Percentiles rank a stretch among this genome's conserved stretches.
phyloP scores from a whole-genome alignment of 176 grass and related monocot species.

The Rhynchospora tenuis region DNA sequence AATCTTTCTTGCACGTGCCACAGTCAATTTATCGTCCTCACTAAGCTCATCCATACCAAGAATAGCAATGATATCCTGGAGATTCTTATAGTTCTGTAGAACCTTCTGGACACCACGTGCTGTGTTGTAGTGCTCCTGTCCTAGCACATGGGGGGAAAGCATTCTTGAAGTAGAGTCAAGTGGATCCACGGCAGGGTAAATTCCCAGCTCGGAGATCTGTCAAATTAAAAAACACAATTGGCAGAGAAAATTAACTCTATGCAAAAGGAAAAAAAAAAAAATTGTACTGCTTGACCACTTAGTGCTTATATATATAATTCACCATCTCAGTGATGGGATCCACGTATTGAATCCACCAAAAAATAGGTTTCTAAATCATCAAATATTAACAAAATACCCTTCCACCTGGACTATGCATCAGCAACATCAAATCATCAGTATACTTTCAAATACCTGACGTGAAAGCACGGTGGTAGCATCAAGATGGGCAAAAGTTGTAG shows the following conservation, averaged over 20 bases:
- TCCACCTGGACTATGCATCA: neutral
- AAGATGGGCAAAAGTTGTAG: conserved; percentile 96
- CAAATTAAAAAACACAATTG: conserved; percentile 8
- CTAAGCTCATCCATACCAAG: conserved; percentile 98
- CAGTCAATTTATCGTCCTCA: conserved; percentile 90
- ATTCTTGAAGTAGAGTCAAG: conserved; percentile 93
- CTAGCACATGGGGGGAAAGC: conserved; percentile 85
- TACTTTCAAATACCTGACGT: conserved; percentile 51
- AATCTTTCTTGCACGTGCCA: conserved; percentile 89
- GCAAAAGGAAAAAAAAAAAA: neutral
- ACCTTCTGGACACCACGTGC: conserved; percentile 99
- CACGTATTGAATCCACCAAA: neutral
- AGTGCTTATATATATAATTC: neutral
- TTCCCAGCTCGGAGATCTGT: conserved; percentile 93
- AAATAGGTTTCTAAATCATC: neutral
- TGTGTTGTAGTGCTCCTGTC: conserved; percentile 87
- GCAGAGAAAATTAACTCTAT: neutral
- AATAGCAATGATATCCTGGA: conserved; percentile 99
- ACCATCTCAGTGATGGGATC: neutral
- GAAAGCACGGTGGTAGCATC: conserved; percentile 95
- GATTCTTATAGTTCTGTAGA: conserved; percentile 99
- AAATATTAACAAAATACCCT: neutral
- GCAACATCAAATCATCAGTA: too few species aligned
- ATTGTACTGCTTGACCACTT: neutral
- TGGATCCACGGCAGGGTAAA: conserved; percentile 88